Conservation (phyloP, 306 rosid species). For the Rosa multiflora region DNA sequence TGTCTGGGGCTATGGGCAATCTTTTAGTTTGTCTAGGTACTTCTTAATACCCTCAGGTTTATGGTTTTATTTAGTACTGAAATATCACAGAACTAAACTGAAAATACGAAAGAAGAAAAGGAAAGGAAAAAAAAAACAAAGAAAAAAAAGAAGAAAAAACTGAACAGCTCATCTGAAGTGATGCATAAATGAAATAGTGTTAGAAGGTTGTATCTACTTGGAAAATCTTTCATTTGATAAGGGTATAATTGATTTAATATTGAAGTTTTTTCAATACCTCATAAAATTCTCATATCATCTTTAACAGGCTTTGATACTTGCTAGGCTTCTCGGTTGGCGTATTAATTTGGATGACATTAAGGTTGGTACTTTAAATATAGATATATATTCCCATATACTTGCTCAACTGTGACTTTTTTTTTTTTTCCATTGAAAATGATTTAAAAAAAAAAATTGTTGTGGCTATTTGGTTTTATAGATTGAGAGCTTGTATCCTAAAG, state of each 20-base stretch:
- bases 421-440: background rate
- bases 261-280: conserved; percentile 9
- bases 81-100: background rate
- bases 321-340: conserved; percentile 72
- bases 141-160: background rate
- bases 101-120: background rate
- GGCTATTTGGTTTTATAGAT: conserved; percentile 47
- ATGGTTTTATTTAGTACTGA: background rate
- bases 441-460: background rate
- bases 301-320: conserved; percentile 86
- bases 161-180: background rate
- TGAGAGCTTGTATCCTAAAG: conserved; percentile 89
- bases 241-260: background rate
- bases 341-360: conserved; percentile 64
- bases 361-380: conserved; percentile 42
- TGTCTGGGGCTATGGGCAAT: background rate
- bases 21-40: background rate
- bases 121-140: background rate
- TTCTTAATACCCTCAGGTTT: background rate
- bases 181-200: background rate
- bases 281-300: conserved; percentile 21
- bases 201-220: background rate
- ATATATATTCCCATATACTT: background rate
- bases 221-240: background rate
- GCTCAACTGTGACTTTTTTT: background rate